Percentiles rank a stretch among this genome's conserved stretches.
Evolutionary conservation across 78 protist species (phyloP).

Genomic region (Monocercomonoides exilis): DNA sequence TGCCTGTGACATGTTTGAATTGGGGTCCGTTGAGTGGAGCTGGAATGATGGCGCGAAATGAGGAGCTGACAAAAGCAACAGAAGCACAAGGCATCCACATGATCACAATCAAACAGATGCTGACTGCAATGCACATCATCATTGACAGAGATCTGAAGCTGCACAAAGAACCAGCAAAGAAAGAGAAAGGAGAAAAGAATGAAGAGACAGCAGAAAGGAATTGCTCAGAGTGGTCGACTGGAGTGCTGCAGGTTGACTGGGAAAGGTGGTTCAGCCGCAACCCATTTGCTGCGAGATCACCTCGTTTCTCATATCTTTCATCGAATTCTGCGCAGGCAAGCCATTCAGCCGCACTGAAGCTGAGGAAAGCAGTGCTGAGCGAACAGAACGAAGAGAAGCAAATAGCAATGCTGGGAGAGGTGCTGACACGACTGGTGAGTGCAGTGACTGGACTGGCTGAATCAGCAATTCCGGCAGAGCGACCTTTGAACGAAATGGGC

Average conservation of each 20-base stretch:
- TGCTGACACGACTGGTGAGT: neutral
- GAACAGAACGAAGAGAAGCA: neutral
- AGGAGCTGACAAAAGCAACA: neutral
- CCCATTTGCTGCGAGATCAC: neutral
- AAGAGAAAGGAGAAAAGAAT: no score
- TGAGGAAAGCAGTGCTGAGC: neutral
- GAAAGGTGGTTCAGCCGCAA: neutral
- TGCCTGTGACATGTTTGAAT: neutral
- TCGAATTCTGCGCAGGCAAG: neutral
- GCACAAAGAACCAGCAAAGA: neutral
- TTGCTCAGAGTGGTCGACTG: neutral
- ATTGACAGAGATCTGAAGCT: neutral
- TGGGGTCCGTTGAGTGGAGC: constrained; percentile 33
- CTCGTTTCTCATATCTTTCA: neutral
- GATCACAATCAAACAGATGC: constrained; percentile 6
- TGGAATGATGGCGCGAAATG: constrained; percentile 19
- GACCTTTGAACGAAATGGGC: neutral
- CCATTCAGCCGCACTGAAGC: neutral
- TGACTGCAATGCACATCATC: neutral
- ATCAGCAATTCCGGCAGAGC: neutral
- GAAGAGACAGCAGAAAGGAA: neutral
- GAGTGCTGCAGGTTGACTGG: neutral
- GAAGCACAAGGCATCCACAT: neutral
- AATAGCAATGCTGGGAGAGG: neutral
- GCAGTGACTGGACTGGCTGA: neutral